phyloP scores from a whole-genome alignment of 352 stramenopile species.

The Salisapilia sapeloensis region DNA sequence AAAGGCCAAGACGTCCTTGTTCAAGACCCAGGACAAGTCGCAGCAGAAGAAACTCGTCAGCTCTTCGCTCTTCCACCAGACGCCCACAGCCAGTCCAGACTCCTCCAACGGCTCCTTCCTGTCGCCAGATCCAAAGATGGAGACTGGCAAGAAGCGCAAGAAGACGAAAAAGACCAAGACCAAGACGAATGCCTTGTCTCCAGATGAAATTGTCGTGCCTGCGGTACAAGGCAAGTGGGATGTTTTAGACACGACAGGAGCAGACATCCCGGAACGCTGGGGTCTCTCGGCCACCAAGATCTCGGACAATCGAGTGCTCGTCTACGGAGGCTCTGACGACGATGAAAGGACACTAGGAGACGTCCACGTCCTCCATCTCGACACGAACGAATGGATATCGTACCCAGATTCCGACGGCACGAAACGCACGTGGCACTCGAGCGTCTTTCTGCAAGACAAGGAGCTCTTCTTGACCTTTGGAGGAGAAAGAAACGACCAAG shows the following conservation, averaged over 20 bases:
- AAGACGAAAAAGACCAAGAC: slow-evolving; percentile 9
- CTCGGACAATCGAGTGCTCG: slow-evolving; percentile 64
- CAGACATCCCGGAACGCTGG: slow-evolving; percentile 50
- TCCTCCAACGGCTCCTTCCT: background rate
- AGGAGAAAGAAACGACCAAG: slow-evolving; percentile 61
- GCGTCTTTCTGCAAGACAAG: slow-evolving; percentile 77
- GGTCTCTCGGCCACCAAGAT: slow-evolving; percentile 83
- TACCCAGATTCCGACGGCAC: slow-evolving; percentile 83
- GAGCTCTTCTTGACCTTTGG: slow-evolving; percentile 87
- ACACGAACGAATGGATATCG: slow-evolving; percentile 48
- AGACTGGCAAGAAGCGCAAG: slow-evolving; percentile 11
- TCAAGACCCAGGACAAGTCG: slow-evolving; percentile 1
- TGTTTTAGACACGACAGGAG: slow-evolving; percentile 15
- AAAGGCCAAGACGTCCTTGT: background rate
- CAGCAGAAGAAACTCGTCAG: slow-evolving; percentile 1
- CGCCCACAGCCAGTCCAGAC: slow-evolving; percentile 2
- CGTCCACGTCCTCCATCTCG: slow-evolving; percentile 75
- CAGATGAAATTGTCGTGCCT: slow-evolving; percentile 2
- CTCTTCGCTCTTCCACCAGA: slow-evolving; percentile 1
- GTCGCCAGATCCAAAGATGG: too few relatives aligned
- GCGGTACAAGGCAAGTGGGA: slow-evolving; percentile 15
- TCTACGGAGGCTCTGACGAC: slow-evolving; percentile 86
- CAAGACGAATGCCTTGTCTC: slow-evolving; percentile 5
- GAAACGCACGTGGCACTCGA: slow-evolving; percentile 80
- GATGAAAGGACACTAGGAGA: slow-evolving; percentile 70